Percentiles rank a stretch among this genome's conserved stretches.
Conservation (phyloP, 2,329 filamentous ascomycete genomes). For the Sclerotiophoma versabilis region DNA sequence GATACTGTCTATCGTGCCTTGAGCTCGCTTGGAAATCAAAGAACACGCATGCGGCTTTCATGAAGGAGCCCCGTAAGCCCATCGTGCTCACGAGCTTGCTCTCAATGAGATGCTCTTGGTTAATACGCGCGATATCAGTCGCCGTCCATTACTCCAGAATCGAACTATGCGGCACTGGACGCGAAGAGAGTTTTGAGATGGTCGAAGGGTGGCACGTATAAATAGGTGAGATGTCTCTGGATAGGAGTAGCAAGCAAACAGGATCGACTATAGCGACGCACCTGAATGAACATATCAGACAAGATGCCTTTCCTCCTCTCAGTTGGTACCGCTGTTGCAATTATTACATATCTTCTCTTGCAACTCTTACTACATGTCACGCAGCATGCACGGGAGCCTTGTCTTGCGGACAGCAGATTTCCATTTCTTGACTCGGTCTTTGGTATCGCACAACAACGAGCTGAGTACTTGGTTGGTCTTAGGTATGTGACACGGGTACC, state of each 20-base stretch:
- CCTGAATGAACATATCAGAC: background rate
- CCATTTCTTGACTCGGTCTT: constrained; percentile 2
- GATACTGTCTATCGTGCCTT: background rate
- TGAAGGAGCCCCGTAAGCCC: background rate
- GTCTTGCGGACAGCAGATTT: background rate
- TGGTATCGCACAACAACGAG: constrained; percentile 5
- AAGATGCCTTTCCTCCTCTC: constrained; percentile 4
- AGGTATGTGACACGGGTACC: background rate
- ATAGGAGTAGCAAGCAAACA: background rate
- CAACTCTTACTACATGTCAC: constrained; percentile 1
- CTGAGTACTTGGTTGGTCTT: background rate
- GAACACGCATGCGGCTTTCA: constrained; percentile 10
- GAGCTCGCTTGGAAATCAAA: constrained; percentile 8
- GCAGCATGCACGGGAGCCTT: constrained; percentile 2
- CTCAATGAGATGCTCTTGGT: constrained; percentile 6
- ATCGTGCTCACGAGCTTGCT: background rate
- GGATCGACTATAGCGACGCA: too few species aligned
- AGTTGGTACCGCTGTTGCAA: background rate
- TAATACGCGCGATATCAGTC: constrained; percentile 1
- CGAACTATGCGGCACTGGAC: background rate
- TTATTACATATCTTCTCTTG: background rate
- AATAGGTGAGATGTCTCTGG: background rate
- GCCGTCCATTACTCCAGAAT: constrained; percentile 2
- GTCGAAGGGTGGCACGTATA: background rate
- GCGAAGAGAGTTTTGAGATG: background rate